A percentile compares a stretch with the other conserved stretches of the same genome.
Evolutionary conservation across 2,329 filamentous ascomycete genomes (phyloP).

Genomic region (Neobulgaria alba): DNA sequence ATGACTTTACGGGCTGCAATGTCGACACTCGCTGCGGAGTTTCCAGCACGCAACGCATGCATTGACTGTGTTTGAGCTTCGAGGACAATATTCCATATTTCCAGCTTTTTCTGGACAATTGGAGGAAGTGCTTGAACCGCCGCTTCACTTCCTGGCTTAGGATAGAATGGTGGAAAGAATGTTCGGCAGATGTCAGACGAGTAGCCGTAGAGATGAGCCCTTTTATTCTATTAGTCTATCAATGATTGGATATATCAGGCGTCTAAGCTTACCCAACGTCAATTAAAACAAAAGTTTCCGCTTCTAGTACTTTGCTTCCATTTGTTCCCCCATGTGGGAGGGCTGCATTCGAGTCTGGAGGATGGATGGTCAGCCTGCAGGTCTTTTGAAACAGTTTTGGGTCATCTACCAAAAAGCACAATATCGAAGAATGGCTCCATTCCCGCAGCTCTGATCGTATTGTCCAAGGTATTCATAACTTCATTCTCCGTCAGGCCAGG

Average conservation of each 20-base stretch:
- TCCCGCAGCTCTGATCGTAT: conserved; percentile 41
- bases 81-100: conserved; percentile 52
- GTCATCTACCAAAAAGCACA: conserved; percentile 52
- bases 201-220: conserved; percentile 52
- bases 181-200: conserved; percentile 56
- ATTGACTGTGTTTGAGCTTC: conserved; percentile 51
- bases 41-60: conserved; percentile 39
- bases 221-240: conserved; percentile 6
- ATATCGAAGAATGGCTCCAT: conserved; percentile 55
- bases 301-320: conserved; percentile 40
- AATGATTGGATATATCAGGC: neutral
- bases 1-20: conserved; percentile 51
- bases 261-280: conserved; percentile 40
- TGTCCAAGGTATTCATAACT: conserved; percentile 46
- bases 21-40: conserved; percentile 51
- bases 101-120: conserved; percentile 38
- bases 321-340: conserved; percentile 34
- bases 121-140: conserved; percentile 12
- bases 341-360: conserved; percentile 33
- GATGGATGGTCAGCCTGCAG: no score
- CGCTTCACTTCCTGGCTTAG: conserved; percentile 16
- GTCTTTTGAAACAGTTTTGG: no score
- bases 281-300: conserved; percentile 51
- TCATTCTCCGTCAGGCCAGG: conserved; percentile 49
- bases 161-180: conserved; percentile 40